A percentile compares a stretch with the other conserved stretches of the same genome.
phyloP scores from a whole-genome alignment of 176 grass and related monocot species.

The barley (Hordeum vulgare) region DNA sequence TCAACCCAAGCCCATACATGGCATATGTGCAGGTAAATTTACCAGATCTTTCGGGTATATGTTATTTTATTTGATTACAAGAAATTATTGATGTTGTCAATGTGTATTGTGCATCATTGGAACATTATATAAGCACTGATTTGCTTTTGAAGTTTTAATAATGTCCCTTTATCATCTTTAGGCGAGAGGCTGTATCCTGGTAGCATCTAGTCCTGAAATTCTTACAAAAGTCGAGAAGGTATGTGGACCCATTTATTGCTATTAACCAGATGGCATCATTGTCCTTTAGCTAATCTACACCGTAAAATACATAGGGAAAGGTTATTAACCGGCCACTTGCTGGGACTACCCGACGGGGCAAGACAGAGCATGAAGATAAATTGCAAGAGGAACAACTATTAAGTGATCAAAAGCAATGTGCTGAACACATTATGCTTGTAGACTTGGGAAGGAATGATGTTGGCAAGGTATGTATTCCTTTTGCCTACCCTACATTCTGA shows the following conservation, averaged over 20 bases:
- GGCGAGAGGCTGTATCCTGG: conserved; percentile 87
- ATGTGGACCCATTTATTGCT: conserved; percentile 8
- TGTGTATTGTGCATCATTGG: neutral
- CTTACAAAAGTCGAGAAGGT: conserved; percentile 75
- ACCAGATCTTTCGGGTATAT: neutral
- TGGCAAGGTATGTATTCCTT: conserved; percentile 56
- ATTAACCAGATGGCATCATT: conserved; percentile 3
- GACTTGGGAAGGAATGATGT: conserved; percentile 95
- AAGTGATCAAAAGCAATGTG: conserved; percentile 86
- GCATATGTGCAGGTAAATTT: conserved; percentile 67
- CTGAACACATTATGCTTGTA: conserved; percentile 94
- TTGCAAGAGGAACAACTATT: conserved; percentile 51
- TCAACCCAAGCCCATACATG: conserved; percentile 84
- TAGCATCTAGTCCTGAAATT: conserved; percentile 87
- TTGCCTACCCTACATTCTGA: neutral
- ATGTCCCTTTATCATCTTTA: conserved; percentile 18
- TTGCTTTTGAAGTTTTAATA: neutral
- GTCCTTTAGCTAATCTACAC: neutral
- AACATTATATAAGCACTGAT: neutral
- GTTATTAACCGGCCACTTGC: conserved; percentile 89
- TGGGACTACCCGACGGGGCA: conserved; percentile 71
- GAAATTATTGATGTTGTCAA: neutral
- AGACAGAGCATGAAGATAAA: conserved; percentile 64
- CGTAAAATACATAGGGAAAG: conserved; percentile 35
- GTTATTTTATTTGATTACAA: neutral